phyloP scores from a whole-genome alignment of 805 yeast genomes.

The Debaryomyces maramus region DNA sequence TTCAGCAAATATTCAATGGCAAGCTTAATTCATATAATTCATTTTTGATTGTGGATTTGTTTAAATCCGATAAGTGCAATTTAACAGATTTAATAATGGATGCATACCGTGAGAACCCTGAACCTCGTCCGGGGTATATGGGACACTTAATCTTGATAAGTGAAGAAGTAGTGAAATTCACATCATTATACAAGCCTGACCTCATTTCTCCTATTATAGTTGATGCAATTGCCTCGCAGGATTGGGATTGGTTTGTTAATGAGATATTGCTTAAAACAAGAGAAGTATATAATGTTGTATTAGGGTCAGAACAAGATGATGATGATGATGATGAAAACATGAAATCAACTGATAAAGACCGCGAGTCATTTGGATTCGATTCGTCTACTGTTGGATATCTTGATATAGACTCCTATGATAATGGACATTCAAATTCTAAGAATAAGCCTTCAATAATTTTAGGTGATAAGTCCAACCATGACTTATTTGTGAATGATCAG shows the following conservation, averaged over 20 bases:
- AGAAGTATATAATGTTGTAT: conserved; percentile 56
- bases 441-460: conserved; percentile 28
- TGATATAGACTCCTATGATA: conserved; percentile 36
- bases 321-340: conserved; percentile 36
- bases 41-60: conserved; percentile 36
- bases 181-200: conserved; percentile 59
- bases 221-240: conserved; percentile 46
- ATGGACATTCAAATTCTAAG: conserved; percentile 23
- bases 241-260: conserved; percentile 53
- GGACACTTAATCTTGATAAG: conserved; percentile 95
- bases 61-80: conserved; percentile 19
- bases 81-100: conserved; percentile 29
- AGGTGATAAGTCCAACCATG: conserved; percentile 38
- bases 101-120: conserved; percentile 26
- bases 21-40: conserved; percentile 84
- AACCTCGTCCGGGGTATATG: conserved; percentile 86
- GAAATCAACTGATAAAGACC: conserved; percentile 18
- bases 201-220: conserved; percentile 55
- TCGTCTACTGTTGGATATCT: conserved; percentile 39
- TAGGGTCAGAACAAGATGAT: conserved; percentile 44
- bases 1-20: conserved; percentile 94
- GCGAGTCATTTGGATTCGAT: conserved; percentile 24
- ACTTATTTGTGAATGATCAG: conserved; percentile 26
- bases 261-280: conserved; percentile 51
- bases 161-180: conserved; percentile 92